phyloP scores from a whole-genome alignment of 495 filamentous ascomycete genomes.

The Aspergillus diversus region DNA sequence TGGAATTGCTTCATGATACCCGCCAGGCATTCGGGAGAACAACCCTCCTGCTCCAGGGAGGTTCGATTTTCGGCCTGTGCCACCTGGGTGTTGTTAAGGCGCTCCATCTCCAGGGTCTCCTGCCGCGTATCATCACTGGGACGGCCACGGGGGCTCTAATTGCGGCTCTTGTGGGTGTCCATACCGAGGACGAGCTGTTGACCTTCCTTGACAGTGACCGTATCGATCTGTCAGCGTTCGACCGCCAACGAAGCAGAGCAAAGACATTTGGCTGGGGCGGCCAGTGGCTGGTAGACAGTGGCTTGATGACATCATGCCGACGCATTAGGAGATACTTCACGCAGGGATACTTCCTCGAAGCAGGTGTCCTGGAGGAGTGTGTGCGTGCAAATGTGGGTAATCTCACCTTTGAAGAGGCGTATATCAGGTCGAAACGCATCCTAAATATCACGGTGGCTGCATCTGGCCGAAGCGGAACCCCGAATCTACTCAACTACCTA shows the following conservation, averaged over 20 bases:
- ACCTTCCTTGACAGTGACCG: slow-evolving; percentile 74
- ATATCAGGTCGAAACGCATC: slow-evolving; percentile 79
- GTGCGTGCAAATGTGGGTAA: slow-evolving; percentile 85
- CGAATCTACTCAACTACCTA: slow-evolving; percentile 87
- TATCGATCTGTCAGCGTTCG: slow-evolving; percentile 84
- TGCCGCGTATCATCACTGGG: slow-evolving; percentile 90
- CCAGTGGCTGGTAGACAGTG: slow-evolving; percentile 38
- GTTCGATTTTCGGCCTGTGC: slow-evolving; percentile 88
- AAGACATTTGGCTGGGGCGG: slow-evolving; percentile 21
- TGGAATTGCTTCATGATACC: slow-evolving; percentile 88
- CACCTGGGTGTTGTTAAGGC: slow-evolving; percentile 92
- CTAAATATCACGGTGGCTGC: slow-evolving; percentile 91
- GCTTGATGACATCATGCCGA: slow-evolving; percentile 60
- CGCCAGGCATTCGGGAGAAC: slow-evolving; percentile 87
- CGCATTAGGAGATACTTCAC: slow-evolving; percentile 66
- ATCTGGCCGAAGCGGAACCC: slow-evolving; percentile 71
- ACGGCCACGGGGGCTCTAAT: slow-evolving; percentile 91
- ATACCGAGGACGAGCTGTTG: slow-evolving; percentile 84
- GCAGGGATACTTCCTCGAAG: slow-evolving; percentile 84
- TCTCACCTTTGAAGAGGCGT: slow-evolving; percentile 93
- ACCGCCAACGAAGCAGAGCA: slow-evolving; percentile 33
- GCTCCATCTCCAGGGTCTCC: slow-evolving; percentile 76
- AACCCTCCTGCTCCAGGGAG: slow-evolving; percentile 86
- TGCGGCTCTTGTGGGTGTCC: slow-evolving; percentile 85
- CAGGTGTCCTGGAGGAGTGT: slow-evolving; percentile 80